Conservation (phyloP, 2,329 filamentous ascomycete genomes). For the Epichloe sibirici region DNA sequence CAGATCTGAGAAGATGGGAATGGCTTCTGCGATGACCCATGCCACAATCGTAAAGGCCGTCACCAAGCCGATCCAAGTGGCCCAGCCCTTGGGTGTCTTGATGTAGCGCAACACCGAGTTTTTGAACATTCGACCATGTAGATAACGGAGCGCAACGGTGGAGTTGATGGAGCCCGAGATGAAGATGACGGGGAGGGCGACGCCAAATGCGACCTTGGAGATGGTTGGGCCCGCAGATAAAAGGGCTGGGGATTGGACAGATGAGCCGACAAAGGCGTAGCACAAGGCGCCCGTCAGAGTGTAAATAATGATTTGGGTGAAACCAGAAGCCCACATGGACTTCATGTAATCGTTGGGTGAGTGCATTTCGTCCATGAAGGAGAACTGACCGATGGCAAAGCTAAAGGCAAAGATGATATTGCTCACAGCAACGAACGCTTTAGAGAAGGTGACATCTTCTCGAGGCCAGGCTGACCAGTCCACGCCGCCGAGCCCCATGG, state of each 20-base stretch:
- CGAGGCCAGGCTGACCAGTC: slow-evolving; percentile 35
- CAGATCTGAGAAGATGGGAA: slow-evolving; percentile 59
- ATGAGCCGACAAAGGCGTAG: slow-evolving; percentile 54
- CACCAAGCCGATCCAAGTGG: slow-evolving; percentile 47
- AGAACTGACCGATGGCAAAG: slow-evolving; percentile 39
- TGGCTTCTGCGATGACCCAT: slow-evolving; percentile 58
- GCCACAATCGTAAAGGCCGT: slow-evolving; percentile 45
- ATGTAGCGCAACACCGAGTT: slow-evolving; percentile 31
- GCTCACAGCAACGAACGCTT: slow-evolving; percentile 47
- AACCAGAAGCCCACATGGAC: slow-evolving; percentile 49
- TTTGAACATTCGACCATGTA: slow-evolving; percentile 32
- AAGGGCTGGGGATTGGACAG: slow-evolving; percentile 55
- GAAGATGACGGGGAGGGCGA: slow-evolving; percentile 61
- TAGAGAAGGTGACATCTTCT: slow-evolving; percentile 32
- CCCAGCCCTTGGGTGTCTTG: slow-evolving; percentile 36
- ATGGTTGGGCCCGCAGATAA: slow-evolving; percentile 47
- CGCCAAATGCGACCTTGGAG: slow-evolving; percentile 55
- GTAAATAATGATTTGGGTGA: slow-evolving; percentile 52
- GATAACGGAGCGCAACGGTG: slow-evolving; percentile 32
- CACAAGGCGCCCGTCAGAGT: slow-evolving; percentile 53
- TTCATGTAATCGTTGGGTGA: slow-evolving; percentile 33
- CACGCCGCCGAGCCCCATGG: slow-evolving; percentile 18
- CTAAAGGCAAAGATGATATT: slow-evolving; percentile 65
- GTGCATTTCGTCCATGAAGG: slow-evolving; percentile 43
- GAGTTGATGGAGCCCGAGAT: slow-evolving; percentile 62